These are phyloP conservation scores for Quercus alba DNA, from an alignment of 306 rosid species.

Conservation along the genomic window DNA sequence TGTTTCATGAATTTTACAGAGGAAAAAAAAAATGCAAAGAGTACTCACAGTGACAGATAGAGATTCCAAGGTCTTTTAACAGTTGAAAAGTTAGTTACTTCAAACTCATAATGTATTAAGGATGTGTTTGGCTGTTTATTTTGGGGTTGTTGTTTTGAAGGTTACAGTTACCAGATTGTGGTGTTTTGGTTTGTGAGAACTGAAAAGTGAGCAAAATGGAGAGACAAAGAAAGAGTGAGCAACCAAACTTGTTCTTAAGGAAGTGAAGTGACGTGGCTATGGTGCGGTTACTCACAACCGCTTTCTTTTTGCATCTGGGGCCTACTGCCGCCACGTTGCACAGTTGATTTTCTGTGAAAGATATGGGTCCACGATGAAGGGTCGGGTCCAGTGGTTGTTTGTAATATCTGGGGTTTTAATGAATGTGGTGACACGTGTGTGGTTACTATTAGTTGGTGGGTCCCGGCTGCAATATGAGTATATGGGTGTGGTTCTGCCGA, in stretches of 20 bases:
- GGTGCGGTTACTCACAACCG: background rate
- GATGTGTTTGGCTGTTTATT: no score
- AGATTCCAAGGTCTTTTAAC: no score
- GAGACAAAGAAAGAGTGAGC: background rate
- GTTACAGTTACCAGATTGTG: no score
- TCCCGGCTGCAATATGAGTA: background rate
- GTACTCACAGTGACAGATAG: no score
- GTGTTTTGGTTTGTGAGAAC: background rate
- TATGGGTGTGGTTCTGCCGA: background rate
- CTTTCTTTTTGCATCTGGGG: constrained; percentile 13
- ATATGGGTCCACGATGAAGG: no score
- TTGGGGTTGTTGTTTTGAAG: no score
- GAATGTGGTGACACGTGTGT: background rate
- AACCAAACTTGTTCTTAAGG: background rate
- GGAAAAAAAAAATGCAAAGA: no score
- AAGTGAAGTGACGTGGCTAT: constrained; percentile 13
- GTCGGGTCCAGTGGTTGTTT: no score
- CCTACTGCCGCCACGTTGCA: constrained; percentile 23
- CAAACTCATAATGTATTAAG: no score
- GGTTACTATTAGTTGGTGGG: background rate
- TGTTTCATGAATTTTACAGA: no score
- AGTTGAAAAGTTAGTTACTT: no score
- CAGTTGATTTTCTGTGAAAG: background rate
- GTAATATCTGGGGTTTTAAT: background rate
- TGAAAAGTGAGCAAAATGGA: background rate